A percentile compares a stretch with the other conserved stretches of the same genome.
Evolutionary conservation across 306 rosid species (phyloP).

Genomic region (Corylus heterophylla): DNA sequence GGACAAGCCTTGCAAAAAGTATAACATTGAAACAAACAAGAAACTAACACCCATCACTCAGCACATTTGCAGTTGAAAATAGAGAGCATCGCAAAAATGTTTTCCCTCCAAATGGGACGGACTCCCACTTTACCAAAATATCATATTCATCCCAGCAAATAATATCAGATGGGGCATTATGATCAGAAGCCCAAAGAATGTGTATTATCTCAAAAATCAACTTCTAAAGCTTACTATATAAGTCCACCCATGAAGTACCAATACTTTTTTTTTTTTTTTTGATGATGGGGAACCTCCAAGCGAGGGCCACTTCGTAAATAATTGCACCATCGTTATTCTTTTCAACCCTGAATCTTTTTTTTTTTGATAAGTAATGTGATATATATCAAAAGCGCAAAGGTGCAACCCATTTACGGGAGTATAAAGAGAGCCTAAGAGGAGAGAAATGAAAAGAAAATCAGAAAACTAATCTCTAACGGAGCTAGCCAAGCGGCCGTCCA

Average conservation of each 20-base stretch:
- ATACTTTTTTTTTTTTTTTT: neutral
- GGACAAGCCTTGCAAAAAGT: constrained; percentile 39
- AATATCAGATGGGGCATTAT: neutral
- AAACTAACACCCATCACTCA: neutral
- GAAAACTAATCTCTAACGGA: too few relatives aligned
- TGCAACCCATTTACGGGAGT: too few relatives aligned
- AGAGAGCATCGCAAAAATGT: neutral
- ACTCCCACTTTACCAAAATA: neutral
- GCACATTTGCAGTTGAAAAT: neutral
- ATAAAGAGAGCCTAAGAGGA: too few relatives aligned
- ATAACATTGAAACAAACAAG: constrained; percentile 22
- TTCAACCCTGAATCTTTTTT: neutral
- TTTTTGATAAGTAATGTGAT: too few relatives aligned
- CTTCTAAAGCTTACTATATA: neutral
- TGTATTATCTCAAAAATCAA: neutral
- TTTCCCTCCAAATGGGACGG: neutral
- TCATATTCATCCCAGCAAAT: neutral
- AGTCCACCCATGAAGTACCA: neutral
- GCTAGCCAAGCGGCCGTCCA: too few relatives aligned
- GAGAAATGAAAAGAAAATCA: too few relatives aligned
- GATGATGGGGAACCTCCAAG: too few relatives aligned
- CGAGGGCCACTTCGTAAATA: too few relatives aligned
- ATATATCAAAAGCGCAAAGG: too few relatives aligned
- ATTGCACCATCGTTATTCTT: neutral
- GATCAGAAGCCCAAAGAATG: neutral